These are phyloP conservation scores for Gaultheria prostrata DNA, from an alignment of 148 eudicot genomes.

Conservation along the genomic window DNA sequence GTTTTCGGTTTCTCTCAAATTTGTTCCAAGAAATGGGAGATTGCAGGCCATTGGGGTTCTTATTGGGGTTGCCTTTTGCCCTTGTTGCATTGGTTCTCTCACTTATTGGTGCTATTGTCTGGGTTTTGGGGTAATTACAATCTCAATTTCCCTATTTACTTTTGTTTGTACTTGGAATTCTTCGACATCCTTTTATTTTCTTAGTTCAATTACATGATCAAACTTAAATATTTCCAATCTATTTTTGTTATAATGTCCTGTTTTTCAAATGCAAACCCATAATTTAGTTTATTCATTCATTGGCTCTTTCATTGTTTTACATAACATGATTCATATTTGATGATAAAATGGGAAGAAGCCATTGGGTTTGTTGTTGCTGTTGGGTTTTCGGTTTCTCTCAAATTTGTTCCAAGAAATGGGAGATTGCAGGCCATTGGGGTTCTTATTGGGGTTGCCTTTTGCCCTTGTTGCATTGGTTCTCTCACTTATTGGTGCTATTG, in stretches of 20 bases:
- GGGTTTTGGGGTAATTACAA: constrained; percentile 42
- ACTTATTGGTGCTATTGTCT: constrained; percentile 35
- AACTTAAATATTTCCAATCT: background rate
- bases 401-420: constrained; percentile 16
- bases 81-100: constrained; percentile 37
- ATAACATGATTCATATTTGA: background rate
- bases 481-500: constrained; percentile 34
- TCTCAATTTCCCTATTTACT: background rate
- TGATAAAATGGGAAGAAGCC: background rate
- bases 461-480: constrained; percentile 37
- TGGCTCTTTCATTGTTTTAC: background rate
- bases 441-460: constrained; percentile 50
- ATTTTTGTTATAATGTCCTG: background rate
- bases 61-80: constrained; percentile 50
- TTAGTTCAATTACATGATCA: background rate
- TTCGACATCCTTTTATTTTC: background rate
- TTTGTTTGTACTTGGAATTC: background rate
- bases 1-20: background rate
- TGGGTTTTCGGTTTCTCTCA: background rate
- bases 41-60: constrained; percentile 54
- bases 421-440: constrained; percentile 52
- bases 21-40: constrained; percentile 23
- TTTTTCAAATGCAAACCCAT: background rate
- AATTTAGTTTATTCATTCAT: background rate
- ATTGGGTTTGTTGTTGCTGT: background rate